Evolutionary conservation across 139 green algal species (phyloP), one percentile per base, ranked within the genome.

Genomic region (Haematococcus sp.): DNA sequence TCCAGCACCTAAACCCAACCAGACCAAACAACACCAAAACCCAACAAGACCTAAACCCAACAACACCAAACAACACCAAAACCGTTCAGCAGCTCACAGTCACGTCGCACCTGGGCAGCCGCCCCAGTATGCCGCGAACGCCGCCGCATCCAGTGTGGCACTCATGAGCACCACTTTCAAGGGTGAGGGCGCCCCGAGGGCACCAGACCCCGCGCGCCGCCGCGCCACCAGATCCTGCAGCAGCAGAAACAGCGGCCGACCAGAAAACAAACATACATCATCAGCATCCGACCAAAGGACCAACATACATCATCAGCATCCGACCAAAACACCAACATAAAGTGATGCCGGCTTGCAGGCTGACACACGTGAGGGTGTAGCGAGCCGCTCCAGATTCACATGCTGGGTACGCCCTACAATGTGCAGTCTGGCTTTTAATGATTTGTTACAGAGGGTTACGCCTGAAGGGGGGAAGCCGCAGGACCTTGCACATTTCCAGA

Each of bases 111-210:
- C 79, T 32, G 90, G 81, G 73, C 80, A 89, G 51, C 73, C 83
- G 11, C 75, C 78, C 78, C 97, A 98, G 87, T 98, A 98, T 15
- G 68, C 49, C 0, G 86, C 77, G 73, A 98, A 97, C 27, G 95
- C 77, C 49, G 81, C 70, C 0, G 89, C 85, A 70, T 99, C 88
- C 59, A 97, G 74, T 0, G 94, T 99, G 11, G 94, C 94, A 7
- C 84, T 94, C 94, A 98, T 98, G 20, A 98, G 89, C 0, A 98
- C 71, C 15, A 98, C 76, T 74, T 91, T 90, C 9, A 89, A 63
- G 44, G 69, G 61, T 88, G 44, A 0, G 88, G 91, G 34, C 88
- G 79, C 35, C 3, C 13, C 15, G 16, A 11, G 15, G 86, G 85
- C 49, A 93, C 71, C 43, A 93, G 76, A 25, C 74, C 35, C 1